phyloP scores from a whole-genome alignment of 768 basidiomycete species.

The Leccinum variicolor region DNA sequence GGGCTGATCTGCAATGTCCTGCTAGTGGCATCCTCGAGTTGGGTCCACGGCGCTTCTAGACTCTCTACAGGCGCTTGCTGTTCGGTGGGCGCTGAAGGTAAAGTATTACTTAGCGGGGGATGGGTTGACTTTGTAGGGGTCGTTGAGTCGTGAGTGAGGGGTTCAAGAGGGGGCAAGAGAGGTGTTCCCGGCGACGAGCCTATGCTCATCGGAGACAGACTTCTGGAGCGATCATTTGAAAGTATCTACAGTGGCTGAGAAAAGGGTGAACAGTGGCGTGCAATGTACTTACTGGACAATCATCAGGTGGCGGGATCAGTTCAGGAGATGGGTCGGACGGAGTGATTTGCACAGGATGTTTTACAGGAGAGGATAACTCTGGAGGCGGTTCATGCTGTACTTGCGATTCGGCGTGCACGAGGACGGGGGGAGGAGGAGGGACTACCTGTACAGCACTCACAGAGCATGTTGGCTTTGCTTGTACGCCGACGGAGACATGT shows the following conservation, averaged over 20 bases:
- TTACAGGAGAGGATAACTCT: slow-evolving; percentile 11
- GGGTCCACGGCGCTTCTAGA: slow-evolving; percentile 12
- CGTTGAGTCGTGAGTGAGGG: not conserved
- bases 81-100: slow-evolving; percentile 11
- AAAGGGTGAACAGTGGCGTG: not conserved
- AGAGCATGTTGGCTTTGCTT: slow-evolving; percentile 36
- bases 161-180: slow-evolving; percentile 16
- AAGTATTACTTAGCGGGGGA: slow-evolving; percentile 5
- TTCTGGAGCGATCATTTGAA: slow-evolving; percentile 37
- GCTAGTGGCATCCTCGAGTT: slow-evolving; percentile 27
- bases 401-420: slow-evolving; percentile 10
- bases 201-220: slow-evolving; percentile 61
- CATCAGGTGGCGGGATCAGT: slow-evolving; percentile 13
- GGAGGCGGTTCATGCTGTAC: slow-evolving; percentile 2
- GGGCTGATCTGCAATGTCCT: slow-evolving; percentile 29
- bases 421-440: slow-evolving; percentile 18
- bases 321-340: slow-evolving; percentile 10
- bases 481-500: slow-evolving; percentile 44
- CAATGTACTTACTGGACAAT: slow-evolving; percentile 20
- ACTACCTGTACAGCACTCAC: slow-evolving; percentile 39
- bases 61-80: slow-evolving; percentile 20
- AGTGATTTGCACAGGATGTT: slow-evolving; percentile 6
- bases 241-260: slow-evolving; percentile 33
- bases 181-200: slow-evolving; percentile 45
- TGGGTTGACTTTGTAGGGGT: slow-evolving; percentile 7